Conservation (phyloP, 257 asterid species). For the Nicotiana benthamiana region DNA sequence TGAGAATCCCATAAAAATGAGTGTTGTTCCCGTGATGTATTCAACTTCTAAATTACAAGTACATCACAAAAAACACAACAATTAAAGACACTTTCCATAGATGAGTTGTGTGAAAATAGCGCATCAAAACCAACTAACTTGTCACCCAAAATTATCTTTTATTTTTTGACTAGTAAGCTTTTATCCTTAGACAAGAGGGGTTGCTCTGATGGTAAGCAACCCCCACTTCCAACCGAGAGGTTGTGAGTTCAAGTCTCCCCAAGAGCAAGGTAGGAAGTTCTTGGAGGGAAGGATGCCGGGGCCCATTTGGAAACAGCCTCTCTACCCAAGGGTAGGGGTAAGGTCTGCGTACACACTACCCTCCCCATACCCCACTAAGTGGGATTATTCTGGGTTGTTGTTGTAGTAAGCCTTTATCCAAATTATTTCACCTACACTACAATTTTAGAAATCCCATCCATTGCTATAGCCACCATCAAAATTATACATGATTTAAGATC, state of each 20-base stretch:
- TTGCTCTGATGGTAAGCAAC: too few relatives aligned
- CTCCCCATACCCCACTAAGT: too few relatives aligned
- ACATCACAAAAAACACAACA: neutral
- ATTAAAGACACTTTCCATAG: neutral
- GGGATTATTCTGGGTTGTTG: too few relatives aligned
- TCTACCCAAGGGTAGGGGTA: too few relatives aligned
- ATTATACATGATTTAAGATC: neutral
- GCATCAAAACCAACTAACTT: neutral
- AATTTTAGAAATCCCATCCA: neutral
- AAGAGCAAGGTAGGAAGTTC: too few relatives aligned
- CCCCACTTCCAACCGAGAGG: too few relatives aligned
- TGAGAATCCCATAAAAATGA: neutral
- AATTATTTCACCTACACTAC: neutral
- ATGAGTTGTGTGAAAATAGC: neutral
- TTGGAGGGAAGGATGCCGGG: too few relatives aligned
- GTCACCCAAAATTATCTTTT: neutral
- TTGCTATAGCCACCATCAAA: neutral
- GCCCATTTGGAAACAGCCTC: too few relatives aligned
- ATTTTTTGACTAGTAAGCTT: neutral
- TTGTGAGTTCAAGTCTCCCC: too few relatives aligned
- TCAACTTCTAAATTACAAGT: neutral
- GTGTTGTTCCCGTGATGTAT: neutral
- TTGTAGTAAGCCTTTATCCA: neutral
- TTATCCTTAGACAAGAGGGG: too few relatives aligned
- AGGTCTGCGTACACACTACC: too few relatives aligned